Percentiles rank a stretch among this genome's conserved stretches.
Evolutionary conservation across 306 rosid genomes (phyloP).

Genomic region (Oxytropis ochrocephala): DNA sequence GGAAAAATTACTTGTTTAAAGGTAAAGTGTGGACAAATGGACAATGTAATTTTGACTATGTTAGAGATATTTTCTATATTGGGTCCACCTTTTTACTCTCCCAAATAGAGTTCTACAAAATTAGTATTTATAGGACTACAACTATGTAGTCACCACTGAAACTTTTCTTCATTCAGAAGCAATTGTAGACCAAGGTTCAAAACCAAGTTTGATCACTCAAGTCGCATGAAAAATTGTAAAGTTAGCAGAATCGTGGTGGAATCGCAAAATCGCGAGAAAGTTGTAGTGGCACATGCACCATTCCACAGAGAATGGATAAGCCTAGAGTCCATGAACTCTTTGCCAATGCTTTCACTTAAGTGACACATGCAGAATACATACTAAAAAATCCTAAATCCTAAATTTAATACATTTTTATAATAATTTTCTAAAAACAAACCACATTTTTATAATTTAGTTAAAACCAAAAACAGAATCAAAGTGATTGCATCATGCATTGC

Average conservation of each 20-base stretch:
- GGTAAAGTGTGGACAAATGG: not conserved
- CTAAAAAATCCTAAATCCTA: too few relatives aligned
- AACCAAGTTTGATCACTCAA: not conserved
- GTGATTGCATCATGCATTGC: not conserved
- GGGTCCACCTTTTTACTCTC: not conserved
- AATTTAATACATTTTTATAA: too few relatives aligned
- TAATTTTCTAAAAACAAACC: too few relatives aligned
- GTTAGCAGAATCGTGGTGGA: too few relatives aligned
- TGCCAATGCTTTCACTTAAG: slow-evolving; percentile 75
- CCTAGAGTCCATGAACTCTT: slow-evolving; percentile 87
- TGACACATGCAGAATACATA: slow-evolving; percentile 65
- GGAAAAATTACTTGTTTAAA: not conserved
- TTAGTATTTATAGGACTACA: not conserved
- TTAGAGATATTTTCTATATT: not conserved
- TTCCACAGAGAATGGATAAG: slow-evolving; percentile 72
- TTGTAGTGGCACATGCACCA: slow-evolving; percentile 74
- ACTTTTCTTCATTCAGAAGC: not conserved
- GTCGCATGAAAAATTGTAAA: too few relatives aligned
- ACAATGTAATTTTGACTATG: not conserved
- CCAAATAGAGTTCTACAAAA: not conserved
- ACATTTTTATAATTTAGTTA: too few relatives aligned
- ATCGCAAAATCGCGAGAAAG: too few relatives aligned
- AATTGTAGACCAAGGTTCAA: not conserved
- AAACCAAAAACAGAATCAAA: too few relatives aligned
- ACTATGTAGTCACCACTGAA: not conserved